These are phyloP conservation scores for Talaromyces sp. DNA, from an alignment of 2,329 filamentous ascomycete species.

Conservation along the genomic window DNA sequence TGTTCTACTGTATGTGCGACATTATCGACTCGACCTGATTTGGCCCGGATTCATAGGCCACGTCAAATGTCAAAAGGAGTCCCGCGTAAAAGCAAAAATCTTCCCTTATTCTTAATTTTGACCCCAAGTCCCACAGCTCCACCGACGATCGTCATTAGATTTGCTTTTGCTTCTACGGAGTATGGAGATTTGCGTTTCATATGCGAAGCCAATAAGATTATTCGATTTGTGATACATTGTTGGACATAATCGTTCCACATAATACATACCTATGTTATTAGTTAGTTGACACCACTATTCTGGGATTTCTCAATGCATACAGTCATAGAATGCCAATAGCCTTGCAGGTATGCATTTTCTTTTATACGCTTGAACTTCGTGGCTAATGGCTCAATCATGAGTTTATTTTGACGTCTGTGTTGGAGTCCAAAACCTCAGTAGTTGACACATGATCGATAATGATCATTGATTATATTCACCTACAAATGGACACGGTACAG, in stretches of 20 bases:
- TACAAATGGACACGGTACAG: neutral
- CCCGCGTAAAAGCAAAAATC: neutral
- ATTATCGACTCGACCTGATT: neutral
- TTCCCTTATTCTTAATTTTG: neutral
- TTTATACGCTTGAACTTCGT: neutral
- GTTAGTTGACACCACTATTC: neutral
- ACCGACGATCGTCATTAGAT: neutral
- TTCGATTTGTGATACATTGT: neutral
- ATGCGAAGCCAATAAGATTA: neutral
- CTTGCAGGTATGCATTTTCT: neutral
- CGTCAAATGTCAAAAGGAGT: neutral
- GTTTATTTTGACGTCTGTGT: neutral
- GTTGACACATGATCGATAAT: neutral
- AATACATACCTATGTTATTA: neutral
- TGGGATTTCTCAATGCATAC: neutral
- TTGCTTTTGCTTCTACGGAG: neutral
- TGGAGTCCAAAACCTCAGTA: neutral
- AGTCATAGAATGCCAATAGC: neutral
- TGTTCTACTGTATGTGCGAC: no score
- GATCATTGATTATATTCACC: neutral
- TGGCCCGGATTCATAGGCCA: neutral
- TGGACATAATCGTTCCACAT: neutral
- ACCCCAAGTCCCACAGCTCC: neutral
- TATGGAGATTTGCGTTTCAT: neutral
- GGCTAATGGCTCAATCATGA: neutral